phyloP scores from a whole-genome alignment of 179 eudicot genomes.

The Beta macrorhiza region DNA sequence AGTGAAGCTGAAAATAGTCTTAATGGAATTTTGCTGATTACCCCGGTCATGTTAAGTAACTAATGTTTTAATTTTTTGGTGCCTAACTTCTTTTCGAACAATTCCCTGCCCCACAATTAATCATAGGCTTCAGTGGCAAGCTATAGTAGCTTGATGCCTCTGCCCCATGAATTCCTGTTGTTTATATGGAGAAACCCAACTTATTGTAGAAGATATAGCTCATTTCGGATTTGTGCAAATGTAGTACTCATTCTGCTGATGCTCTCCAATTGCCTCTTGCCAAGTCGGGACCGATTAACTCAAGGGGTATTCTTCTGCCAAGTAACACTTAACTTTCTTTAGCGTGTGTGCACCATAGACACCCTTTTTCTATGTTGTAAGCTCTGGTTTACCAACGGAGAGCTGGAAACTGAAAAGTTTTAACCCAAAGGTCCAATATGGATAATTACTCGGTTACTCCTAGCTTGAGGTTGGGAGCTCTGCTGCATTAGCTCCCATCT shows the following conservation, averaged over 20 bases:
- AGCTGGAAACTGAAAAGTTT: background rate
- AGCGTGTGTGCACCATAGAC: background rate
- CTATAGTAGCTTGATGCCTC: background rate
- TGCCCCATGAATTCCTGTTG: conserved; percentile 6
- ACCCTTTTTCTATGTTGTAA: no score
- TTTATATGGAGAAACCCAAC: background rate
- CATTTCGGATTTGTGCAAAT: background rate
- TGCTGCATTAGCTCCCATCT: background rate
- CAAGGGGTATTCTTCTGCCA: no score
- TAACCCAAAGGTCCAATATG: background rate
- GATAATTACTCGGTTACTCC: background rate
- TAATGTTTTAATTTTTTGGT: background rate
- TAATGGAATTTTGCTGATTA: background rate
- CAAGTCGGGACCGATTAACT: background rate
- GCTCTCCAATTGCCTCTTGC: background rate
- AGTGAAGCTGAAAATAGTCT: background rate
- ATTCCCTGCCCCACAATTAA: background rate
- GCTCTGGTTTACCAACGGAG: background rate
- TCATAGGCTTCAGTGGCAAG: background rate
- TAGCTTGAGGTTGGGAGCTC: background rate
- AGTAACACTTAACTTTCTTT: background rate
- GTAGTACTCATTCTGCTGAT: background rate
- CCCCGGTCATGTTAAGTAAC: background rate
- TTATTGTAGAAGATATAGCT: background rate
- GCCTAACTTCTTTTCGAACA: background rate